phyloP scores from a whole-genome alignment of 2,329 filamentous ascomycete genomes.

The Peltaster fructicola region DNA sequence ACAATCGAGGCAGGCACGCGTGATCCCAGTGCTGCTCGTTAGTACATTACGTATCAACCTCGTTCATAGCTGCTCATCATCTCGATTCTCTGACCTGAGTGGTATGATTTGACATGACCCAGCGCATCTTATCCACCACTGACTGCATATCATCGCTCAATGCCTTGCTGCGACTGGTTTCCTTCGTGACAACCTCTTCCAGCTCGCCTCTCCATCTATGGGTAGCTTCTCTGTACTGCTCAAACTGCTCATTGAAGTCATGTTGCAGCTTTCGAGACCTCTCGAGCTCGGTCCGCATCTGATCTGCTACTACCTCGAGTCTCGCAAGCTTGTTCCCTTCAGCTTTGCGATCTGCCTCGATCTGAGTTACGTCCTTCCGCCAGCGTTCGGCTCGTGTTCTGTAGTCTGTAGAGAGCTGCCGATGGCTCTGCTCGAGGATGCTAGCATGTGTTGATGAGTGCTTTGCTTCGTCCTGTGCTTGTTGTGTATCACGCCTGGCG shows the following conservation, averaged over 20 bases:
- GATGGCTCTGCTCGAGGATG: slow-evolving; percentile 54
- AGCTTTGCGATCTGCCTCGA: slow-evolving; percentile 37
- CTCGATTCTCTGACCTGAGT: too few species aligned
- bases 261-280: slow-evolving; percentile 43
- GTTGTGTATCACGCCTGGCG: slow-evolving; percentile 44
- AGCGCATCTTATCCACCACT: slow-evolving; percentile 48
- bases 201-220: slow-evolving; percentile 43
- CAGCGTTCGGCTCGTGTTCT: slow-evolving; percentile 30
- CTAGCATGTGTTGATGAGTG: slow-evolving; percentile 44
- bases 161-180: slow-evolving; percentile 38
- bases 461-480: slow-evolving; percentile 27
- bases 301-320: slow-evolving; percentile 51
- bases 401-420: slow-evolving; percentile 48
- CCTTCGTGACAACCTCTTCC: slow-evolving; percentile 35
- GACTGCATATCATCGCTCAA: slow-evolving; percentile 45
- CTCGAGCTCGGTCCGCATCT: slow-evolving; percentile 52
- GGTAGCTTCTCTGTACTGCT: slow-evolving; percentile 46
- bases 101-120: slow-evolving; percentile 38
- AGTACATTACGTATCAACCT: too few species aligned
- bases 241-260: slow-evolving; percentile 41
- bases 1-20: too few species aligned
- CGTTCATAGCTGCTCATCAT: too few species aligned
- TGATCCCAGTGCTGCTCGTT: too few species aligned
- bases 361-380: slow-evolving; percentile 32
- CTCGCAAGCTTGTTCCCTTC: slow-evolving; percentile 48